phyloP scores from a whole-genome alignment of 179 eudicot genomes.

The Gypsophila paniculata region DNA sequence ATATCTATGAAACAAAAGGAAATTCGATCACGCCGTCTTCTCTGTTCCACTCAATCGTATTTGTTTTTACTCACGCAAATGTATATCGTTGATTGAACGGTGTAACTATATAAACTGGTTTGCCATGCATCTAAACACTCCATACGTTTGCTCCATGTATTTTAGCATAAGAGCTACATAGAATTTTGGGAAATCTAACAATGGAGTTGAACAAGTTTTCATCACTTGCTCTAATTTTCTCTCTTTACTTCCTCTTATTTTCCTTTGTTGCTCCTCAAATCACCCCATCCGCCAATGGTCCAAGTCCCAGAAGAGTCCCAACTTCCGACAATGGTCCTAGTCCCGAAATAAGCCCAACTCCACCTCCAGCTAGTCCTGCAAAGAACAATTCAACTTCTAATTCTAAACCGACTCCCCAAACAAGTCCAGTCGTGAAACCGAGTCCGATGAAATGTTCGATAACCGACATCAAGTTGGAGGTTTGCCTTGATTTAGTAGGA shows the following conservation, averaged over 20 bases:
- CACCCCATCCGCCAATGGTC: background rate
- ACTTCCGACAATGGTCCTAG: background rate
- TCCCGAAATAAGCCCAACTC: background rate
- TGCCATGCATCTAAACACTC: background rate
- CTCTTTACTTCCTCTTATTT: background rate
- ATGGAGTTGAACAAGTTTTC: constrained; percentile 6
- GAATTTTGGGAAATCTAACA: background rate
- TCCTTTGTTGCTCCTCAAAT: background rate
- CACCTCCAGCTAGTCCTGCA: background rate
- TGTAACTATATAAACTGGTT: constrained; percentile 1
- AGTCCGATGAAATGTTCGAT: constrained; percentile 34
- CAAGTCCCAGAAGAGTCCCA: background rate
- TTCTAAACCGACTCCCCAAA: background rate
- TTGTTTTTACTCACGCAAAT: too few relatives aligned
- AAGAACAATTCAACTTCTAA: background rate
- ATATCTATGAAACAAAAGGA: background rate
- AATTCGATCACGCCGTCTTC: background rate
- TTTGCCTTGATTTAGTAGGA: constrained; percentile 41
- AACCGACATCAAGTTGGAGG: constrained; percentile 42
- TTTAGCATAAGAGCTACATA: background rate
- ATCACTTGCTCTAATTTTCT: background rate
- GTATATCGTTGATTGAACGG: too few relatives aligned
- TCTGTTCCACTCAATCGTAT: too few relatives aligned
- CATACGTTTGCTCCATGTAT: background rate
- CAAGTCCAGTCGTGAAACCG: background rate